Evolutionary conservation across 73 alveolate species (phyloP), one percentile per base, ranked within the genome.

Genomic region (Paramecium sexaurelia): DNA sequence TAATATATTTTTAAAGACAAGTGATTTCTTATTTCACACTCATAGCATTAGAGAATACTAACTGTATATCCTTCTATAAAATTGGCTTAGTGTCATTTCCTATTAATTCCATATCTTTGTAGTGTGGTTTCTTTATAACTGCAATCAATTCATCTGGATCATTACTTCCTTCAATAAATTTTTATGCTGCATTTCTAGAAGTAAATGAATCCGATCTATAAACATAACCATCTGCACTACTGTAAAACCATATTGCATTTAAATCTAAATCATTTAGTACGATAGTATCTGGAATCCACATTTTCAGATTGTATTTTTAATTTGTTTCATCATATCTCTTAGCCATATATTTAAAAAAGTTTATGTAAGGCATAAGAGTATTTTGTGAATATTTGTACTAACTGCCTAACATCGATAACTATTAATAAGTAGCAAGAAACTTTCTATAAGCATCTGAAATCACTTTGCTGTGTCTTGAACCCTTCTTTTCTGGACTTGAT

Each of bases 221-320:
- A 17, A 98, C 98, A 88, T 92, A 94, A 24, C 99, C 99, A 88
- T 96, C 99, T 47, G 91, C 94, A 89, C 98, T 97, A 6, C 99
- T 95, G 78, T 95, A 98, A 19, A 98, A 91, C 99, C 99, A 98
- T 92, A 94, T 96, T 57, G 97, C 97, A 15, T 93, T 56, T 55
- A 96, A 93, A 93, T 94, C 97, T 13, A 92, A 61, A 84, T 98
- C 99, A 95, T 98, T 98, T 68, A 97, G 94, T 26, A 98, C 98
- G 8, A 97, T 93, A 15, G 99, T 98, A 91, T 98, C 99, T 37
- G 99, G 99, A 8, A 98, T 92, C 96, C 95, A 94, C 24, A 98
- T 75, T 95, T 96, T 95, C 66, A 98, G 92, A 91, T 96, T 96
- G 27, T 92, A 35, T 68, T 75, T 88, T 24, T 85, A 85, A 36